These are phyloP conservation scores for Aspergillus udagawae DNA, from an alignment of 2,329 filamentous ascomycete genomes.

Conservation along the genomic window DNA sequence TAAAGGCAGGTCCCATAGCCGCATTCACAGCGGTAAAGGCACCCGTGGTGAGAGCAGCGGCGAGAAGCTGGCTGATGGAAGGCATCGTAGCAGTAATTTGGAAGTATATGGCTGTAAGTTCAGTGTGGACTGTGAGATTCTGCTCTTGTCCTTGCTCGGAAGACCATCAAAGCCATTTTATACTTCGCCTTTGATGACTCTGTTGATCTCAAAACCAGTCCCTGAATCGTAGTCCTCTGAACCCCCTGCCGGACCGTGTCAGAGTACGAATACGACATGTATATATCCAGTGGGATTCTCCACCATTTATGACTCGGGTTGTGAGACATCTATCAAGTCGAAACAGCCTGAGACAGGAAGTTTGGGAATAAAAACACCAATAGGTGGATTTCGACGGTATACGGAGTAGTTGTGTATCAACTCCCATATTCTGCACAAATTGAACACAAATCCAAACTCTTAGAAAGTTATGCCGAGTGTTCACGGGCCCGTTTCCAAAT, in stretches of 20 bases:
- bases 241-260: neutral
- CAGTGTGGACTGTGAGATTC: neutral
- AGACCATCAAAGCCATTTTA: neutral
- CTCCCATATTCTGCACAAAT: neutral
- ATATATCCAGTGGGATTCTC: neutral
- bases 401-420: neutral
- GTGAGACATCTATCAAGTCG: neutral
- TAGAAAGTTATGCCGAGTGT: neutral
- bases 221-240: neutral
- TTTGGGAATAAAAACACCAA: neutral
- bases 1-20: conserved; percentile 37
- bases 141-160: neutral
- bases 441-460: neutral
- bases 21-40: conserved; percentile 14
- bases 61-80: conserved; percentile 15
- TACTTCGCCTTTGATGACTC: neutral
- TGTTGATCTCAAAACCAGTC: neutral
- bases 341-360: neutral
- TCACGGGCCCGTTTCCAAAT: neutral
- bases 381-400: neutral
- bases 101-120: neutral
- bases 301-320: neutral
- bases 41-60: conserved; percentile 7
- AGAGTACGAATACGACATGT: neutral
- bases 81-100: conserved; percentile 6